These are phyloP conservation scores for Tolypocladium sp. DNA, from an alignment of 2,329 filamentous ascomycete genomes.

Conservation along the genomic window DNA sequence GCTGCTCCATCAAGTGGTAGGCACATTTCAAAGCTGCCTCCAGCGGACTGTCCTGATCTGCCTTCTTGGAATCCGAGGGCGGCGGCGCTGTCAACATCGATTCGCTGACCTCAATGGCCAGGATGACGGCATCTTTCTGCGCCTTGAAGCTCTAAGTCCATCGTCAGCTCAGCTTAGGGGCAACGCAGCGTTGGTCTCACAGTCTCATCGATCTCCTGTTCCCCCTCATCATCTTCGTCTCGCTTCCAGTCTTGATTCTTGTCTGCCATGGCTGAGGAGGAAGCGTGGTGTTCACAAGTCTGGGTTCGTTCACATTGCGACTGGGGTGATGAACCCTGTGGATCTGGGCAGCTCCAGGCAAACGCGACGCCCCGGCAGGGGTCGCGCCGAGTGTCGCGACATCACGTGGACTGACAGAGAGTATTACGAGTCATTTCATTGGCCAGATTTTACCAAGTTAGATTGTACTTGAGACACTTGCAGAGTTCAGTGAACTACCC, in stretches of 20 bases:
- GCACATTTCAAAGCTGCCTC: slow-evolving; percentile 87
- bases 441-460: slow-evolving; percentile 7
- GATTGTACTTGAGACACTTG: slow-evolving; percentile 1
- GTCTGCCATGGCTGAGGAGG: slow-evolving; percentile 19
- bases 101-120: slow-evolving; percentile 84
- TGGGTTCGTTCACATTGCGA: background rate
- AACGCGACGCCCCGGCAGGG: slow-evolving; percentile 17
- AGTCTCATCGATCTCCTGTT: slow-evolving; percentile 50
- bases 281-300: slow-evolving; percentile 1
- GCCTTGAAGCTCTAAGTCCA: slow-evolving; percentile 67
- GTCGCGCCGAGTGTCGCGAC: slow-evolving; percentile 14
- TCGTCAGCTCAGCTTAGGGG: background rate
- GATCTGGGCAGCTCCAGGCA: slow-evolving; percentile 16
- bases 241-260: slow-evolving; percentile 32
- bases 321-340: background rate
- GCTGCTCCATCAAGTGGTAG: slow-evolving; percentile 92
- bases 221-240: slow-evolving; percentile 57
- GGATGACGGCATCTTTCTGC: slow-evolving; percentile 95
- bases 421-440: slow-evolving; percentile 17
- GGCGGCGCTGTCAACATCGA: slow-evolving; percentile 73
- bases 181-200: slow-evolving; percentile 26
- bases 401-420: slow-evolving; percentile 16
- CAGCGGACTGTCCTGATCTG: slow-evolving; percentile 67
- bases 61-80: slow-evolving; percentile 60
- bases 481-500: background rate